Base-by-base conservation (phyloP, 805 yeast genomes). In the Starmerella stellata region DNA sequence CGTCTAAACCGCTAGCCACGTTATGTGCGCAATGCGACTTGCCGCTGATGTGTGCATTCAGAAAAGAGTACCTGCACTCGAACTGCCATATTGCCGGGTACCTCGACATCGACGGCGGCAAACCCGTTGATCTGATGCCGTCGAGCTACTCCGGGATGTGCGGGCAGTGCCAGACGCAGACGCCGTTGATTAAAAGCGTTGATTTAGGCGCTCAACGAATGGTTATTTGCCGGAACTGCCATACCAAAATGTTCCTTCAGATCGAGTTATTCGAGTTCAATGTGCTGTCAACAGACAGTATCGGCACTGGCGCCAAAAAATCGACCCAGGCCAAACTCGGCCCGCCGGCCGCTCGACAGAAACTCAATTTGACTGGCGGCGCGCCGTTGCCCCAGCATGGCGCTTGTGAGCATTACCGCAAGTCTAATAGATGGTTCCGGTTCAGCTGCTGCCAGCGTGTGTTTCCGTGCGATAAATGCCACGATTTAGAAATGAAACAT, bases 391-490 rank as follows among this genome's bases (percentile, higher is more conserved):
- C 65, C 3, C 40, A 53, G 21, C 52, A 56, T 16, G 66, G 63
- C 1, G 46, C 61, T 2, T 62, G 67, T 43, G 43, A 45, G 30
- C 67, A 62, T 42, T 62, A 63, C 48, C 53, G 53, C 32, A 58
- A 60, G 38, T 62, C 66, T 4, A 50, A 48, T 21, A 48, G 67
- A 20, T 62, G 67, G 67, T 61, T 62, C 45, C 45, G 67, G 31
- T 62, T 62, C 48, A 48, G 60, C 23, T 62, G 67, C 52, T 62
- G 67, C 40, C 50, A 52, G 35, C 52, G 59, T 34, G 65, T 62
- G 5, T 62, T 56, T 38, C 58, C 67, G 2, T 62, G 67, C 33
- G 67, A 63, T 39, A 44, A 50, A 34, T 62, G 67, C 43, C 67
- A 62, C 37, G 63, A 62, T 37, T 55, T 44, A 23, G 55, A 56